Conservation (phyloP, 495 filamentous ascomycete species). For the Aspergillus bridgeri region DNA sequence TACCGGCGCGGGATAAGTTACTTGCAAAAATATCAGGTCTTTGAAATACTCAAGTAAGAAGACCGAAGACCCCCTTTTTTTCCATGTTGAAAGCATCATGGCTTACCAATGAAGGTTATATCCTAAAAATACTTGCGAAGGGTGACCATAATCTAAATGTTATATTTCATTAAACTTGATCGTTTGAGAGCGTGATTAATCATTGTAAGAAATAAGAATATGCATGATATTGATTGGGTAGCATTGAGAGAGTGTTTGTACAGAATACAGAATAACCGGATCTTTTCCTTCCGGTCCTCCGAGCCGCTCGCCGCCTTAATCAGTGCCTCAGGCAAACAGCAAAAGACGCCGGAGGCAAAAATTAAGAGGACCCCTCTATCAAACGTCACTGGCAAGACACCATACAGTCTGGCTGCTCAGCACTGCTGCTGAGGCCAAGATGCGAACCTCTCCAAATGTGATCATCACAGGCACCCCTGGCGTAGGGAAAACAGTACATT, state of each 20-base stretch:
- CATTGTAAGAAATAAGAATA: too few relatives aligned
- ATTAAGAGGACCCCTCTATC: not conserved
- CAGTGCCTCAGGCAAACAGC: too few relatives aligned
- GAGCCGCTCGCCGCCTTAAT: too few relatives aligned
- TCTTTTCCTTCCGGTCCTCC: too few relatives aligned
- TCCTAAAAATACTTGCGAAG: not conserved
- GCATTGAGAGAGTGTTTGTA: not conserved
- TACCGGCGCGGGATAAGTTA: slow-evolving; percentile 68
- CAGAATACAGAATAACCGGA: too few relatives aligned
- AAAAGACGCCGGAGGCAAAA: not conserved
- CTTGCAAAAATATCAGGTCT: slow-evolving; percentile 65
- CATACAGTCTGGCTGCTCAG: not conserved
- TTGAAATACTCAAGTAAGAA: slow-evolving; percentile 73
- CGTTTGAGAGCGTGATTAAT: too few relatives aligned
- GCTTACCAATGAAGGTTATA: slow-evolving; percentile 14
- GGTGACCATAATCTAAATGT: too few relatives aligned
- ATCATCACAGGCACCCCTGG: slow-evolving; percentile 95
- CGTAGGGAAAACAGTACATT: slow-evolving; percentile 90
- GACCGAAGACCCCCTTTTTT: too few relatives aligned
- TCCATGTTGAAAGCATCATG: not conserved
- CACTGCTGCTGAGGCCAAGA: slow-evolving; percentile 19
- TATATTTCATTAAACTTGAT: too few relatives aligned
- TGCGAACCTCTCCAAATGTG: slow-evolving; percentile 75
- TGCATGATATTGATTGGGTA: too few relatives aligned
- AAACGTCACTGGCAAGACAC: not conserved